phyloP scores from a whole-genome alignment of 2,329 filamentous ascomycete genomes.

The Leptographium wingfieldii region DNA sequence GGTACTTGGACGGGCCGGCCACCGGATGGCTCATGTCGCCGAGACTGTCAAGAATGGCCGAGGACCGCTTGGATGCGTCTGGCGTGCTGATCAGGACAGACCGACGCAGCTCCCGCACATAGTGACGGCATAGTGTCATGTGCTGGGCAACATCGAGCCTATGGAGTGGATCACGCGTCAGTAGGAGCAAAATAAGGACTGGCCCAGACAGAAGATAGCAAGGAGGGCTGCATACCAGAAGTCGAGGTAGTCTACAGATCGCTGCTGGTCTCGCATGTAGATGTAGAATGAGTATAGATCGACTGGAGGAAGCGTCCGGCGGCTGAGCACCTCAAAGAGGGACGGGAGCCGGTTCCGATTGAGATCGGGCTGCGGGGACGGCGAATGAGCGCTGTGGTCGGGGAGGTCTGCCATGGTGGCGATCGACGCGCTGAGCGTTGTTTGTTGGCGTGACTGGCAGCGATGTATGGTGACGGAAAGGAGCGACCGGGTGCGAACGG shows the following conservation, averaged over 20 bases:
- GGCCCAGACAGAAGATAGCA: background rate
- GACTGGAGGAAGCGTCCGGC: constrained; percentile 86
- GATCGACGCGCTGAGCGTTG: background rate
- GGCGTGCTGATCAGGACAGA: constrained; percentile 90
- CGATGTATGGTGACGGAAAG: background rate
- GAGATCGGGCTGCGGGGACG: constrained; percentile 46
- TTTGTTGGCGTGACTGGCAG: background rate
- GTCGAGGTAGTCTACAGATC: constrained; percentile 94
- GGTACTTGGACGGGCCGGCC: constrained; percentile 48
- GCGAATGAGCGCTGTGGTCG: constrained; percentile 20
- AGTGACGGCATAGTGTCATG: constrained; percentile 94
- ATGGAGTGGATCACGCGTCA: constrained; percentile 8
- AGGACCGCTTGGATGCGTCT: constrained; percentile 79
- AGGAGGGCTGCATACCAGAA: constrained; percentile 60
- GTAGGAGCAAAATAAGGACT: background rate
- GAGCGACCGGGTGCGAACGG: background rate
- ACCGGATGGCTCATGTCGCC: constrained; percentile 52
- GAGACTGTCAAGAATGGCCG: constrained; percentile 59
- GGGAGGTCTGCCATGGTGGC: constrained; percentile 21
- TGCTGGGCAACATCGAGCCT: constrained; percentile 99
- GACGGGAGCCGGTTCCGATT: constrained; percentile 79
- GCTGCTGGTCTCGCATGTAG: constrained; percentile 97
- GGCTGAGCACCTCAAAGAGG: constrained; percentile 87
- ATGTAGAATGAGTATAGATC: constrained; percentile 99
- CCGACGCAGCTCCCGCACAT: constrained; percentile 85